Conservation (phyloP, 163 green algal genomes). For the Scenedesmus sp. region DNA sequence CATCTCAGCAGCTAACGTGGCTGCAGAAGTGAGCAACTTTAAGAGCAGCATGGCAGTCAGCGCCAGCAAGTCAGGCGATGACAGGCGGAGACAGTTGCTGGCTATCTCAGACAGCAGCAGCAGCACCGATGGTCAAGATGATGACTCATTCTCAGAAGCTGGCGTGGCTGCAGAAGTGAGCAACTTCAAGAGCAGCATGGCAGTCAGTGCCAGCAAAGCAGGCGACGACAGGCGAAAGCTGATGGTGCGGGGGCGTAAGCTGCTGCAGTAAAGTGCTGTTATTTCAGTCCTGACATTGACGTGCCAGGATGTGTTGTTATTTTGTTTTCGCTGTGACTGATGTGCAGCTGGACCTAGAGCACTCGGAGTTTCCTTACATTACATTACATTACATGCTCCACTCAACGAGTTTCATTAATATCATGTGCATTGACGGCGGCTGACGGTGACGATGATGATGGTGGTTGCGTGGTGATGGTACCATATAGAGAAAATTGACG, state of each 20-base stretch:
- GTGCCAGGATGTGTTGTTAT: too few relatives aligned
- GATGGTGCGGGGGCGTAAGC: neutral
- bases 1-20: neutral
- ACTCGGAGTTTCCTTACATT: too few relatives aligned
- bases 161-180: neutral
- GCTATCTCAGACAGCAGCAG: neutral
- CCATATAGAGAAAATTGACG: too few relatives aligned
- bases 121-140: neutral
- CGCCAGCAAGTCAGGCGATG: neutral
- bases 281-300: too few relatives aligned
- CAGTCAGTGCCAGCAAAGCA: neutral
- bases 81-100: neutral
- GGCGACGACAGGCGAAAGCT: neutral
- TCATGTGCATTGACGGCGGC: too few relatives aligned
- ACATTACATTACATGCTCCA: too few relatives aligned
- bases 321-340: too few relatives aligned
- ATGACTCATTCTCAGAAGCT: neutral
- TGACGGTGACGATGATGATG: too few relatives aligned
- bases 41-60: neutral
- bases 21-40: neutral
- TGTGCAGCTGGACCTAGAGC: too few relatives aligned
- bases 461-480: too few relatives aligned
- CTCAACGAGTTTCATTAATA: too few relatives aligned
- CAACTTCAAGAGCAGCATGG: neutral
- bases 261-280: too few relatives aligned